Conservation (phyloP, 2,329 filamentous ascomycete species). For the Hypoxylon sp. region DNA sequence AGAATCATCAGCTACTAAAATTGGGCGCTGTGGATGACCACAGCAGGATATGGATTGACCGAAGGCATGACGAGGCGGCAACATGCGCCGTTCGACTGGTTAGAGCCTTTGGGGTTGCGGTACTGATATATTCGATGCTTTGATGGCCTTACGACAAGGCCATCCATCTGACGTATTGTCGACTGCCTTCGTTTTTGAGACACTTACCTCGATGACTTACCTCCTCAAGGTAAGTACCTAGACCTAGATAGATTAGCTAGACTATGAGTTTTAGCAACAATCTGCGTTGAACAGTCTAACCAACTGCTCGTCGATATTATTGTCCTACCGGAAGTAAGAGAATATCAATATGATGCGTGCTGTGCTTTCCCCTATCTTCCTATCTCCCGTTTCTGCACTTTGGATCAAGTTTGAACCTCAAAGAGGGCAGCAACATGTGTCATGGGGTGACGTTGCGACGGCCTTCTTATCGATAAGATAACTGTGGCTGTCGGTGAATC, state of each 20-base stretch:
- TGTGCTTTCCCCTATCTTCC: neutral
- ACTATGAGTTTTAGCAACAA: neutral
- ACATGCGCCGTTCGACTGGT: neutral
- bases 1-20: neutral
- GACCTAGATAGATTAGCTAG: neutral
- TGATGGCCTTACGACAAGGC: neutral
- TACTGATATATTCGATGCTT: neutral
- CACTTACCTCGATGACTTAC: no score
- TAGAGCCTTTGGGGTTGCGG: neutral
- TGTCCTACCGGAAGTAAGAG: neutral
- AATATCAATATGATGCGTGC: neutral
- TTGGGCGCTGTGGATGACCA: neutral
- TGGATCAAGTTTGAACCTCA: neutral
- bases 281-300: neutral
- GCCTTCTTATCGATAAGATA: neutral
- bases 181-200: no score
- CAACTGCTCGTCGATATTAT: neutral
- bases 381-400: neutral
- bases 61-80: neutral
- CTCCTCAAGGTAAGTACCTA: no score
- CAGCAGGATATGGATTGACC: neutral
- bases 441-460: neutral
- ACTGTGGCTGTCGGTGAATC: neutral
- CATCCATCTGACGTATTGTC: neutral
- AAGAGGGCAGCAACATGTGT: no score